Base-by-base conservation (phyloP, 1,284 basidiomycete species). In the Apiotrichum mycotoxinovorans region DNA sequence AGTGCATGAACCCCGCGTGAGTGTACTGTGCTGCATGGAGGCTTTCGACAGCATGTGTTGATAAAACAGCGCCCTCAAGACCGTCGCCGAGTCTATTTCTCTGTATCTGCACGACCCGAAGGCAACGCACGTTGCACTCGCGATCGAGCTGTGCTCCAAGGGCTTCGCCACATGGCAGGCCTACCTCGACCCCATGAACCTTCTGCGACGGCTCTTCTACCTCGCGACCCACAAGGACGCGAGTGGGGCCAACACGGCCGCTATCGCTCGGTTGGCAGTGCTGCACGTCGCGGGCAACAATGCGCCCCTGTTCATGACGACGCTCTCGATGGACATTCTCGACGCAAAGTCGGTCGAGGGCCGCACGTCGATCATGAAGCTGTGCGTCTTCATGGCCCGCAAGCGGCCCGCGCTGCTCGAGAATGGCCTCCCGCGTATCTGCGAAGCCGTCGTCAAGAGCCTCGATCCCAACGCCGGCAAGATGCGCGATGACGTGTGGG, bases 371-470 rank as follows among this genome's bases (percentile, higher is more conserved):
- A 89, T 96, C 43, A 85, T 98, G 85, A 91, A 94, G 70, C 83
- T 98, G 9, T 86, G 98, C 12, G 91, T 93, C 0, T 95, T 95
- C 72, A 82, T 98, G 68, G 91, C 97, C 59, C 85, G 91, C 67
- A 96, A 93, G 87, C 87, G 88, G 68, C 93, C 94, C 1, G 79
- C 89, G 37, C 85, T 96, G 14, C 80, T 98, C 44, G 87, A 91
- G 64, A 84, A 89, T 14, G 91, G 89, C 66, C 79, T 98, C 34
- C 90, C 95, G 0, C 83, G 88, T 27, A 80, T 98, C 40, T 87
- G 92, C 70, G 95, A 99, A 73, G 92, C 93, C 1, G 92, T 99
- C 1, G 93, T 98, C 23, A 96, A 94, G 73, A 96, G 91, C 10
- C 81, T 98, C 42, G 95, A 98, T 75, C 96, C 95, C 14, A 94